A percentile compares a stretch with the other conserved stretches of the same genome.
Conservation (phyloP, 192 early-diverging fungal species). For the Coemansia interrupta region DNA sequence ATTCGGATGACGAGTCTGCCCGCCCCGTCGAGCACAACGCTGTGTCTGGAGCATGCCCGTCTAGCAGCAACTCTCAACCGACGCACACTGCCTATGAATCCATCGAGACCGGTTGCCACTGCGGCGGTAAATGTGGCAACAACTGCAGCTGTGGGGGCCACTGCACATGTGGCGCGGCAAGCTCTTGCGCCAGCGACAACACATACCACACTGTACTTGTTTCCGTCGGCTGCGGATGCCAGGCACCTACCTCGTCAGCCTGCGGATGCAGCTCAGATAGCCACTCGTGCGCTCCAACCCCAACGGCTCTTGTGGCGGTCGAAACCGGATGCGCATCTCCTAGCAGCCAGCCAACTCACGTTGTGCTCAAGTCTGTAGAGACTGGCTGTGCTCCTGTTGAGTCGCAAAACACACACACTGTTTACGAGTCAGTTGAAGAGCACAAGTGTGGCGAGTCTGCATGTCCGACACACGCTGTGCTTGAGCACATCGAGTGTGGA, state of each 20-base stretch:
- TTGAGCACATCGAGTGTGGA: constrained; percentile 3
- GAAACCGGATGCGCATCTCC: constrained; percentile 11
- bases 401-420: constrained; percentile 20
- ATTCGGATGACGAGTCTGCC: constrained; percentile 12
- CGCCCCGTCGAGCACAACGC: constrained; percentile 13
- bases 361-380: constrained; percentile 21
- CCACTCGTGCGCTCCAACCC: constrained; percentile 1
- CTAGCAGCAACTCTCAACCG: neutral
- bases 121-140: constrained; percentile 20
- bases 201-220: constrained; percentile 37
- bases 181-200: constrained; percentile 7
- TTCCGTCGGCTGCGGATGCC: constrained; percentile 14
- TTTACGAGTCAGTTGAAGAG: constrained; percentile 16
- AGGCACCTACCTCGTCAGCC: constrained; percentile 5
- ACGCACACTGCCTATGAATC: constrained; percentile 23
- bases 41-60: neutral
- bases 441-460: constrained; percentile 4
- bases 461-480: constrained; percentile 7
- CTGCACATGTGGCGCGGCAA: constrained; percentile 19
- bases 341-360: constrained; percentile 6
- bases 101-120: constrained; percentile 21
- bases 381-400: neutral
- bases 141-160: constrained; percentile 27
- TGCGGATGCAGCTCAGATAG: neutral
- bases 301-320: constrained; percentile 5